Evolutionary conservation across 2,329 filamentous ascomycete species (phyloP), one percentile per base, ranked within the genome.

Genomic region (Aspergillus cejpii): DNA sequence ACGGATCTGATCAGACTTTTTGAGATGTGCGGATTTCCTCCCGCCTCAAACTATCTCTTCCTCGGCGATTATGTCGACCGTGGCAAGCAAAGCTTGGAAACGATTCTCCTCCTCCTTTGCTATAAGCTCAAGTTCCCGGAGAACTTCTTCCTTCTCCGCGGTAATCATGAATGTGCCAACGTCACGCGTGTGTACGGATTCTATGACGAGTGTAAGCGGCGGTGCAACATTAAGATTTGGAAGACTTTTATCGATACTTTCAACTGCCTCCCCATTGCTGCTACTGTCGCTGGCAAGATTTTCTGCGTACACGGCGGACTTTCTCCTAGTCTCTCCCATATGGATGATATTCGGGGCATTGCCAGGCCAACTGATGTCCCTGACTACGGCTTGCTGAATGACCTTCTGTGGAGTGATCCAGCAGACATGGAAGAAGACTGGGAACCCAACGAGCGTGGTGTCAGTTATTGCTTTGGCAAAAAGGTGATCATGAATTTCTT

Each of bases 341-440:
- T 98, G 92, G 92, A 97, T 59, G 91, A 98, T 64, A 98, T 98
- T 57, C 84, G 92, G 55, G 86, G 94, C 63, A 97, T 98, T 68
- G 87, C 87, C 39, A 83, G 92, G 44, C 92, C 92, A 8, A 98
- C 92, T 1, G 92, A 98, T 62, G 92, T 98, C 15, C 92, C 92
- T 5, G 92, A 98, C 63, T 97, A 96, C 64, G 92, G 92, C 10
- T 72, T 98, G 43, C 75, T 98, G 45, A 97, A 97, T 64, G 92
- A 98, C 63, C 74, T 98, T 21, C 74, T 98, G 14, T 98, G 92
- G 92, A 94, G 90, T 51, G 92, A 98, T 64, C 92, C 92, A 0
- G 92, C 91, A 44, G 92, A 98, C 53, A 96, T 97, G 87, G 90
- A 96, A 51, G 84, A 85, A 56, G 92, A 97, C 58, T 98, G 92